phyloP scores from a whole-genome alignment of 1,284 basidiomycete genomes.

The Gomphus bonarii region DNA sequence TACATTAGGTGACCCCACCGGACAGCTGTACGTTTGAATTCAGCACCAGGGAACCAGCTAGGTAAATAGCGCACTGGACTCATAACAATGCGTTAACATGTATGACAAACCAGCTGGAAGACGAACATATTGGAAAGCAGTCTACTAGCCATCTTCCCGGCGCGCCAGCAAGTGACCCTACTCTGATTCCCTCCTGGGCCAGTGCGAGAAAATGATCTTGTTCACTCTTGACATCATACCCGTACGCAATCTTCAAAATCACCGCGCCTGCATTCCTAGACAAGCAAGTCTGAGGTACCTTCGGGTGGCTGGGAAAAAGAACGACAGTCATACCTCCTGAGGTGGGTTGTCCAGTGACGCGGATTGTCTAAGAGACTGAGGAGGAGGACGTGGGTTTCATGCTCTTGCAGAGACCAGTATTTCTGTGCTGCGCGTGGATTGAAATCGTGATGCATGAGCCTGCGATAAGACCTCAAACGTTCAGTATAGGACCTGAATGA shows the following conservation, averaged over 20 bases:
- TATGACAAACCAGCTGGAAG: neutral
- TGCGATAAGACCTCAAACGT: conserved; percentile 30
- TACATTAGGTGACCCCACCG: conserved; percentile 14
- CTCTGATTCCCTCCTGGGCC: conserved; percentile 11
- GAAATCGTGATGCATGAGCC: conserved; percentile 26
- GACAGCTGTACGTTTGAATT: conserved; percentile 18
- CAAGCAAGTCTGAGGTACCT: neutral
- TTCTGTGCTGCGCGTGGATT: conserved; percentile 23
- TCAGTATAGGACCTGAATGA: conserved; percentile 5
- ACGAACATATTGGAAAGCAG: conserved; percentile 16
- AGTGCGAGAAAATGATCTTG: conserved; percentile 25
- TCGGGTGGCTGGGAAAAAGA: neutral
- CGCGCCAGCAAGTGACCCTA: conserved; percentile 7
- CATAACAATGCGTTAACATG: neutral
- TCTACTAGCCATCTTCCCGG: conserved; percentile 19
- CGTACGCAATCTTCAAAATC: conserved; percentile 30
- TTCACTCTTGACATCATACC: conserved; percentile 24
- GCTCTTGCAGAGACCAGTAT: conserved; percentile 25
- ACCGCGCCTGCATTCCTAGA: conserved; percentile 23
- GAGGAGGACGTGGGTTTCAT: conserved; percentile 29
- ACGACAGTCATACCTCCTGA: conserved; percentile 1
- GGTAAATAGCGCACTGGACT: conserved; percentile 30
- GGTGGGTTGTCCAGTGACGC: conserved; percentile 23
- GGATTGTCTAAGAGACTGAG: conserved; percentile 27
- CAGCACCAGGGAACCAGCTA: conserved; percentile 30